Percentiles rank a stretch among this genome's conserved stretches.
phyloP scores from a whole-genome alignment of 352 stramenopile species.

The Globisporangium viniferum region DNA sequence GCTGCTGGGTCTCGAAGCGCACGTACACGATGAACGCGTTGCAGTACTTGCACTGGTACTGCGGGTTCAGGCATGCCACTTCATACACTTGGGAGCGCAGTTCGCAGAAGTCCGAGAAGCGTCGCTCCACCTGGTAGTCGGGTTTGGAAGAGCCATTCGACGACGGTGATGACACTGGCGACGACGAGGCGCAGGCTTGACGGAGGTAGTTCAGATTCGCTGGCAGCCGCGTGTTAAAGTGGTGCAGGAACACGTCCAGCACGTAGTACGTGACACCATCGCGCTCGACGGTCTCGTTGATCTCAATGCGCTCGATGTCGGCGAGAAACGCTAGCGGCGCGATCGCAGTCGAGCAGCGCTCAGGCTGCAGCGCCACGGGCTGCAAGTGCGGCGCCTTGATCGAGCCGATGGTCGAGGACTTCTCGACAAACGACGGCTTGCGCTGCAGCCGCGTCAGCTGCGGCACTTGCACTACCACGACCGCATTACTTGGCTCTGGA shows the following conservation, averaged over 20 bases:
- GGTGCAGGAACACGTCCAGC: slow-evolving; percentile 11
- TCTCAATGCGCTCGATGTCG: slow-evolving; percentile 12
- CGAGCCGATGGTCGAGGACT: not conserved
- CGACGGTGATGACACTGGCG: not conserved
- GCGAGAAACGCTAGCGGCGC: slow-evolving; percentile 6
- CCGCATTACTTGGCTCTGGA: not conserved
- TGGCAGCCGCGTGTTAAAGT: slow-evolving; percentile 11
- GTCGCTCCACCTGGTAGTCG: slow-evolving; percentile 7
- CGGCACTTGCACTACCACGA: not conserved
- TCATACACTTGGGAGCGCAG: slow-evolving; percentile 3
- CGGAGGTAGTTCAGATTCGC: not conserved
- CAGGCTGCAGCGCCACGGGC: not conserved
- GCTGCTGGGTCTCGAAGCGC: slow-evolving; percentile 43
- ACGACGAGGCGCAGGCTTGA: not conserved
- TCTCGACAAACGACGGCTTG: slow-evolving; percentile 11
- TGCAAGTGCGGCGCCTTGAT: slow-evolving; percentile 3
- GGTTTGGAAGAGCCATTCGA: not conserved
- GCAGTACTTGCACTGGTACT: slow-evolving; percentile 8
- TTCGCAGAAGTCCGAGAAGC: slow-evolving; percentile 7
- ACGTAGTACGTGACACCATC: slow-evolving; percentile 16
- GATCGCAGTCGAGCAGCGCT: not conserved
- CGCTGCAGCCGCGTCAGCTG: slow-evolving; percentile 1
- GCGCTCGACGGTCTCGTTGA: slow-evolving; percentile 9
- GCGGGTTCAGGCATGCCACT: not conserved
- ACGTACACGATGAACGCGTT: slow-evolving; percentile 9